Conservation (phyloP, 192 early-diverging fungal species). For the Backusella psychrophila region DNA sequence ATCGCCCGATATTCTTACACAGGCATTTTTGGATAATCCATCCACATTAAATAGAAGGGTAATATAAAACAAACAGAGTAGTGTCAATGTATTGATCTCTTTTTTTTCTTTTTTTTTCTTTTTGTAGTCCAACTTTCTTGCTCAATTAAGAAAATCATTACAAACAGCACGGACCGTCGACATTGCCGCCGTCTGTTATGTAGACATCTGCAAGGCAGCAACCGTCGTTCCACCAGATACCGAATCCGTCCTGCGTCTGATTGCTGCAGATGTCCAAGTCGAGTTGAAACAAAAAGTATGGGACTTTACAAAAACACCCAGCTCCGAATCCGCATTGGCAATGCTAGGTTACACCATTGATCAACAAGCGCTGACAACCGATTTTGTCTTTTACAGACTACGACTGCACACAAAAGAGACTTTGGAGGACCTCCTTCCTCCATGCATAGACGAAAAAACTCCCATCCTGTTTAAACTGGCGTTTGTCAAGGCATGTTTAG, state of each 20-base stretch:
- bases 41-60: constrained; percentile 48
- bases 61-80: not conserved
- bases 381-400: constrained; percentile 66
- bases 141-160: constrained; percentile 48
- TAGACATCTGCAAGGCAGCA: constrained; percentile 70
- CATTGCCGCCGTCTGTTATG: constrained; percentile 63
- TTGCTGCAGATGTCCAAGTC: constrained; percentile 66
- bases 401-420: constrained; percentile 69
- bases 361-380: constrained; percentile 61
- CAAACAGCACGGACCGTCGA: constrained; percentile 53
- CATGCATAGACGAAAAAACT: constrained; percentile 60
- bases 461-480: constrained; percentile 76
- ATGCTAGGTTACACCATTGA: constrained; percentile 58
- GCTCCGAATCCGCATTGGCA: constrained; percentile 28
- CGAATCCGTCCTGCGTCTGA: constrained; percentile 51
- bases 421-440: constrained; percentile 63
- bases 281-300: constrained; percentile 58
- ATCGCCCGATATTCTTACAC: constrained; percentile 73
- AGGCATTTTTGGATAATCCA: constrained; percentile 52
- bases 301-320: constrained; percentile 5
- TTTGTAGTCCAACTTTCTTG: constrained; percentile 47
- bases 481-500: constrained; percentile 70
- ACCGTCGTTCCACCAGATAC: constrained; percentile 62
- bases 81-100: too few species aligned
- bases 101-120: too few species aligned